Percentiles rank a stretch among this genome's conserved stretches.
Evolutionary conservation across 768 basidiomycete species (phyloP).

Genomic region (Mycena galopus): DNA sequence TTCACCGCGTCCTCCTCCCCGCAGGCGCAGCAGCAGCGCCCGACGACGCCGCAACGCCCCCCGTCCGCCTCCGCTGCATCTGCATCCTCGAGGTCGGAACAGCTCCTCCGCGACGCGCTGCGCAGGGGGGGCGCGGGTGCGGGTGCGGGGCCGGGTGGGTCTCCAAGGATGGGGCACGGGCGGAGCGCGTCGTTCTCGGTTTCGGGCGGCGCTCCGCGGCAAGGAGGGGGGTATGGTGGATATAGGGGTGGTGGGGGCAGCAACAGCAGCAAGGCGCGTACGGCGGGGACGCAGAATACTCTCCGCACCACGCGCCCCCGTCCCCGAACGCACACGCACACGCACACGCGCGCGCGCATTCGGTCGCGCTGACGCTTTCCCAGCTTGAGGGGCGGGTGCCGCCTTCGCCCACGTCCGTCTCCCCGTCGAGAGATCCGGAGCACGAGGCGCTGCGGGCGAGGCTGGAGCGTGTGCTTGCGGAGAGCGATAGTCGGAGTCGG

Average conservation of each 20-base stretch:
- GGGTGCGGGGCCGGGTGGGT: too few relatives aligned
- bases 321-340: neutral
- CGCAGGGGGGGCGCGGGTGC: neutral
- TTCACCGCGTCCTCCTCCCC: neutral
- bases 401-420: slow-evolving; percentile 20
- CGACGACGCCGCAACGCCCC: slow-evolving; percentile 36
- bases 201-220: too few relatives aligned
- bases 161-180: neutral
- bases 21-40: slow-evolving; percentile 35
- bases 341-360: slow-evolving; percentile 18
- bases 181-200: too few relatives aligned
- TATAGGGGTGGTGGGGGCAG: too few relatives aligned
- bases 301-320: neutral
- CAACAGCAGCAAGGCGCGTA: too few relatives aligned
- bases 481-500: slow-evolving; percentile 34
- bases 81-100: slow-evolving; percentile 35
- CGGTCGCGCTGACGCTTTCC: slow-evolving; percentile 15
- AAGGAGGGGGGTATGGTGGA: too few relatives aligned
- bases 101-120: slow-evolving; percentile 31
- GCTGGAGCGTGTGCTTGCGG: slow-evolving; percentile 64
- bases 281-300: slow-evolving; percentile 31
- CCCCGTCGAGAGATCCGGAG: slow-evolving; percentile 57
- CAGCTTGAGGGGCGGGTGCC: slow-evolving; percentile 22
- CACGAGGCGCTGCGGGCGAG: slow-evolving; percentile 65
- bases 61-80: slow-evolving; percentile 14